phyloP scores from a whole-genome alignment of 2,329 filamentous ascomycete genomes.

The Ascochyta koolunga region DNA sequence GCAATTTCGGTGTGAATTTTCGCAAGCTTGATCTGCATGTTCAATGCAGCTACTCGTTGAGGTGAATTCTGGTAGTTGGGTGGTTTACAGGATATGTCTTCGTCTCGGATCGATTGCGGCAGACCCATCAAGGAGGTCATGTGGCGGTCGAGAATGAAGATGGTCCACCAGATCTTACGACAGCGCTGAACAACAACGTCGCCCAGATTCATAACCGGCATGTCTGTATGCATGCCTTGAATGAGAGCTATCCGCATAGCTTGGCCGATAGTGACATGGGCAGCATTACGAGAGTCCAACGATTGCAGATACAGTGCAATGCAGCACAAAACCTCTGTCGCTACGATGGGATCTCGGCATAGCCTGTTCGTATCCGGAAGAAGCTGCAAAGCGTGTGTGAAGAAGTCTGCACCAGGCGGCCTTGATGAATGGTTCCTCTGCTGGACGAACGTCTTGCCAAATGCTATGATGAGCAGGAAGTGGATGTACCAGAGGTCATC shows the following conservation, averaged over 20 bases:
- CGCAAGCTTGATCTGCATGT: conserved; percentile 56
- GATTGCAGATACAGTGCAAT: conserved; percentile 61
- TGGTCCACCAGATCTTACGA: conserved; percentile 61
- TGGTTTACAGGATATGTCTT: conserved; percentile 57
- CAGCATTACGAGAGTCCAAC: conserved; percentile 55
- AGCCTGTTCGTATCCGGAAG: conserved; percentile 55
- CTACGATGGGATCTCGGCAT: conserved; percentile 53
- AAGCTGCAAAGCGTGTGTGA: conserved; percentile 67
- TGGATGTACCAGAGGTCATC: conserved; percentile 59
- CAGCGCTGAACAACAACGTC: conserved; percentile 53
- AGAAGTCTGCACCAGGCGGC: conserved; percentile 62
- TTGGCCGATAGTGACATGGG: conserved; percentile 58
- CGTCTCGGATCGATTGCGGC: conserved; percentile 57
- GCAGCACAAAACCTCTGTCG: conserved; percentile 59
- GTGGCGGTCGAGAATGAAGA: conserved; percentile 60
- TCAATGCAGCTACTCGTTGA: conserved; percentile 50
- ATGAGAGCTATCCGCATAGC: conserved; percentile 58
- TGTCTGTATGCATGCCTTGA: conserved; percentile 61
- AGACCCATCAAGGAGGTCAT: conserved; percentile 62
- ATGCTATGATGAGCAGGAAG: conserved; percentile 60
- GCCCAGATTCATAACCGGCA: conserved; percentile 53
- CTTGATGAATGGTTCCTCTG: conserved; percentile 35
- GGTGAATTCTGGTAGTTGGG: conserved; percentile 51
- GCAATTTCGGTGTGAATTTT: conserved; percentile 54
- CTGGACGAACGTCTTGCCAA: conserved; percentile 61